Percentiles rank a stretch among this genome's conserved stretches.
These are phyloP conservation scores for Achaetomiella virescens DNA, from an alignment of 495 filamentous ascomycete genomes.

Conservation along the genomic window DNA sequence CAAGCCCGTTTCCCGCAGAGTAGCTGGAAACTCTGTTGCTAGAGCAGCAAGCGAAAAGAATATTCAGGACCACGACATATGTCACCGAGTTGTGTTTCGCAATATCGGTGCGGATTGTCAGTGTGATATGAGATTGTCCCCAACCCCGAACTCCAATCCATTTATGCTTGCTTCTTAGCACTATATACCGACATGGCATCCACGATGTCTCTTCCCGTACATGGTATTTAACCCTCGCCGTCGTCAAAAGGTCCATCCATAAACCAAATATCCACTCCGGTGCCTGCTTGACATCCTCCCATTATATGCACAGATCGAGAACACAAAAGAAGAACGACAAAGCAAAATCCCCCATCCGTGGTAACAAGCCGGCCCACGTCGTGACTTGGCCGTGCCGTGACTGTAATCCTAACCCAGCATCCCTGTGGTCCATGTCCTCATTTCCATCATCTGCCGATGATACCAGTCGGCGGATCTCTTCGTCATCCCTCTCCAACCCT, in stretches of 20 bases:
- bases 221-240: too few relatives aligned
- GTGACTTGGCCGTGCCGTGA: not conserved
- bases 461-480: not conserved
- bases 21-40: too few relatives aligned
- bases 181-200: not conserved
- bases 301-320: conserved; percentile 3
- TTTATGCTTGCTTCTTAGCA: conserved; percentile 1
- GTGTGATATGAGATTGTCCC: not conserved
- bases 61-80: too few relatives aligned
- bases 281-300: not conserved
- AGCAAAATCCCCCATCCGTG: not conserved
- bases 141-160: conserved; percentile 8
- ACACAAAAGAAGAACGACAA: not conserved
- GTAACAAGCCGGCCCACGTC: conserved; percentile 1
- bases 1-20: too few relatives aligned
- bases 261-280: not conserved
- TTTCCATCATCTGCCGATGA: not conserved
- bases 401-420: too few relatives aligned
- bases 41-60: too few relatives aligned
- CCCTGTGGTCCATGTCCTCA: not conserved
- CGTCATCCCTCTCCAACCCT: not conserved
- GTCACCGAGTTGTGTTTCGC: too few relatives aligned
- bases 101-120: too few relatives aligned
- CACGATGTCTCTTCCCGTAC: not conserved
- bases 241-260: not conserved